Base-by-base conservation (phyloP, 345 rosid species). In the Corymbia maculata region DNA sequence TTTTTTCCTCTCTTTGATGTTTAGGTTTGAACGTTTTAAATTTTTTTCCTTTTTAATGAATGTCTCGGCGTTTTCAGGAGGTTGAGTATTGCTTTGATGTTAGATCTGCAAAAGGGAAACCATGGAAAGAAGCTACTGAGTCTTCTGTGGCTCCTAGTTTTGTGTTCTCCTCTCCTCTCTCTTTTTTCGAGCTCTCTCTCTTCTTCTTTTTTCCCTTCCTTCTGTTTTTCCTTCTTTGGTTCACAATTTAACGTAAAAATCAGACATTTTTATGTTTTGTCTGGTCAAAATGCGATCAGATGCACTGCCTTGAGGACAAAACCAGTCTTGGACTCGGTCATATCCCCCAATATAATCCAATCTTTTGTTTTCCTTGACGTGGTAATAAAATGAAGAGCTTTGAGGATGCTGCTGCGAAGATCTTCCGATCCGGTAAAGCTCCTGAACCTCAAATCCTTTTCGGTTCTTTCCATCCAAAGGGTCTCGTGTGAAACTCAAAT, bases 1-100 rank as follows among this genome's bases (percentile, higher is more conserved):
- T 84, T 84, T 52, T 84, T 53, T 10, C 36, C 32, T 55, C 88
- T 85, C 87, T 87, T 88, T 91, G 90, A 36, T 82, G 45, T 75
- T 32, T 26, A 61, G 70, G 44, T 52, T 53, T 64, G 57, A 26
- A 57, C 5, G 22, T 79, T 75, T 24, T 66, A 53, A 66, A 89
- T 87, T 90, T 86, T 88, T 94, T 95, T 86, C 95, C 94, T 90
- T 93, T 95, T 94, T 90, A 50, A 93, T 94, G 95, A 94, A 91
- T 95, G 94, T 92, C 92, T 94, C 90, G 93, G 95, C 90, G 96
- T 94, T 95, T 94, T 88, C 91, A 90, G 94, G 91, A 93, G 93
- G 84, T 75, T 75, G 28, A 42, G 49, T 90, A 87, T 91, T 50
- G 89, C 79, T 53, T 16, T 93, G 89, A 87, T 94, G 93, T 92